Evolutionary conservation across 441 rosid genomes (phyloP), one percentile per base, ranked within the genome.

Genomic region (Erodium moschatum): DNA sequence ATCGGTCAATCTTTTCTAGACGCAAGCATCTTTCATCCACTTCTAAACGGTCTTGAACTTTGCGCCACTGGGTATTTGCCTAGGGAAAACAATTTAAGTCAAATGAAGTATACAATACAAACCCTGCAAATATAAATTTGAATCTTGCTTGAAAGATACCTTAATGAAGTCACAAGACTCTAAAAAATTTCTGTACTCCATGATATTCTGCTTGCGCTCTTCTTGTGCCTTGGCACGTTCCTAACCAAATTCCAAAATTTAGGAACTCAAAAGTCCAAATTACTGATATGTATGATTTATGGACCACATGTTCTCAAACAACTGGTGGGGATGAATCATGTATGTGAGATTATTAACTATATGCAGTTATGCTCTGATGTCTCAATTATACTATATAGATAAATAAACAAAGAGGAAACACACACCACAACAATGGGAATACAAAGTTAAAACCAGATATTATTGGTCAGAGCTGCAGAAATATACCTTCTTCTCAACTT

Each of bases 21-120:
- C 85, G 78, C 31, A 80, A 82, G 76, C 94, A 88, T 77, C 90
- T 82, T 78, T 82, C 90, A 76, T 86, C 88, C 65, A 80, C 80
- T 81, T 82, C 94, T 79, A 86, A 80, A 54, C 84, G 88, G 69
- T 85, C 87, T 77, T 86, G 91, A 80, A 88, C 84, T 81, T 88
- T 88, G 64, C 91, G 85, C 94, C 93, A 88, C 69, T 88, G 94
- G 80, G 83, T 88, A 77, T 72, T 79, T 50, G 91, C 84, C 94
- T 88, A 75, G 54, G 66, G 65, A 62, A 38, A 56, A 35, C 48
- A 21, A 63, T 24, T 24, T 24, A 24, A n/a, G n/a, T n/a, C 35
- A 69, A 60, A 52, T 78, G 15, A 40, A 69, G 19, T 21, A 58
- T 58, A 58, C 64, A 13, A 0, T 50, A 21, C 20, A 64, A 60